Conservation (phyloP, 768 basidiomycete species). For the Clavaria fumosa region DNA sequence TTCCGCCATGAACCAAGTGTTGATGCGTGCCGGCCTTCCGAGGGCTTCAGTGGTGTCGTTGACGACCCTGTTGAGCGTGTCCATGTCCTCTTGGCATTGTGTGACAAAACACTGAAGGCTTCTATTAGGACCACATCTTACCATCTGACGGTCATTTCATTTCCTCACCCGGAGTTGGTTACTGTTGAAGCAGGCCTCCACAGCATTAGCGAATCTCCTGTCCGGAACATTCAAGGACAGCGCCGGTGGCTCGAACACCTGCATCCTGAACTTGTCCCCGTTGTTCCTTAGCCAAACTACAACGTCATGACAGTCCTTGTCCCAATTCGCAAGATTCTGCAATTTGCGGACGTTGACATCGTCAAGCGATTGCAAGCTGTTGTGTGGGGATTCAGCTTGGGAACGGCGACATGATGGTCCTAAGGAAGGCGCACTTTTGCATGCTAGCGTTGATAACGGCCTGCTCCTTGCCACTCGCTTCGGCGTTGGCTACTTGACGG, state of each 20-base stretch:
- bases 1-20: slow-evolving; percentile 49
- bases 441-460: slow-evolving; percentile 14
- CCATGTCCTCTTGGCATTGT: slow-evolving; percentile 71
- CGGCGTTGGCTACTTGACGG: slow-evolving; percentile 5
- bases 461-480: slow-evolving; percentile 6
- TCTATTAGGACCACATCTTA: not conserved
- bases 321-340: slow-evolving; percentile 32
- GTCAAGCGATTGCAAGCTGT: slow-evolving; percentile 40
- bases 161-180: slow-evolving; percentile 46
- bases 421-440: slow-evolving; percentile 14
- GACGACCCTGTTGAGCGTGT: slow-evolving; percentile 47
- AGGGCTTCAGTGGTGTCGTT: slow-evolving; percentile 43
- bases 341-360: slow-evolving; percentile 45
- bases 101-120: slow-evolving; percentile 65
- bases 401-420: not conserved
- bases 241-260: slow-evolving; percentile 76
- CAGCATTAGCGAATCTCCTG: slow-evolving; percentile 40
- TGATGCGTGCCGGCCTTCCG: slow-evolving; percentile 39
- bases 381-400: not conserved
- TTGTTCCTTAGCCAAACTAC: slow-evolving; percentile 64
- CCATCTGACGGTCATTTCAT: slow-evolving; percentile 1
- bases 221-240: slow-evolving; percentile 60
- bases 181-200: slow-evolving; percentile 55
- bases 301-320: slow-evolving; percentile 44
- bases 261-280: slow-evolving; percentile 50